Evolutionary conservation across 805 yeast species (phyloP), one percentile per base, ranked within the genome.

Genomic region (Monosporozyma siamensis): DNA sequence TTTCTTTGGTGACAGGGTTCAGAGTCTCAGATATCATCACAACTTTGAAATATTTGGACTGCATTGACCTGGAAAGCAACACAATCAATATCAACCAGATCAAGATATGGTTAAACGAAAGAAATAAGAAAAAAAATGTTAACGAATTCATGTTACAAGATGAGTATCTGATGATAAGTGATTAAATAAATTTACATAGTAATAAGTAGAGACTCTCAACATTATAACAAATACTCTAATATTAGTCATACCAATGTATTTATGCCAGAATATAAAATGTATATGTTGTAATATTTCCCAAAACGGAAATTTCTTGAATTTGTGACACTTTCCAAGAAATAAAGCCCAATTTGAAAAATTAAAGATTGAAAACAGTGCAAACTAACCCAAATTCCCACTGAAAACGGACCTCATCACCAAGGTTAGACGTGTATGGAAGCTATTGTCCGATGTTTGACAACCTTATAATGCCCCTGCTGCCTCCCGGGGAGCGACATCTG

Each of bases 1-100:
- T 84, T 2, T 69, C 84, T 2, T 60, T 55, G n/a, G 56, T 56
- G 3, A 80, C 90, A 1, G 84, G 87, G 0, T 75, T 82, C 46
- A 58, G 90, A 48, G 63, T 65, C 9, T 80, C 76, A 27, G 92
- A 84, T 57, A 64, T 82, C 1, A 52, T 77, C 1, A 55, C 74
- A 54, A 70, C 90, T 0, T 58, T 84, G 22, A 77, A 78, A 47
- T 65, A 73, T 48, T 74, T 84, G 78, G 53, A 60, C 3, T 69
- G 70, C 17, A 45, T 77, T 2, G 63, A 55, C 8, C 58, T 57
- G 17, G 42, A 53, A n/a, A 49, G 59, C 9, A 22, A 14, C 4
- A 26, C 18, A 49, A 51, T 31, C 44, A 54, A 17, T 45, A 48
- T 14, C 45, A 52, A 8, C 36, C 42, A 7, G 40, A 37, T 3